A percentile compares a stretch with the other conserved stretches of the same genome.
phyloP scores from a whole-genome alignment of 306 rosid genomes.

The Fragaria nilgerrensis region DNA sequence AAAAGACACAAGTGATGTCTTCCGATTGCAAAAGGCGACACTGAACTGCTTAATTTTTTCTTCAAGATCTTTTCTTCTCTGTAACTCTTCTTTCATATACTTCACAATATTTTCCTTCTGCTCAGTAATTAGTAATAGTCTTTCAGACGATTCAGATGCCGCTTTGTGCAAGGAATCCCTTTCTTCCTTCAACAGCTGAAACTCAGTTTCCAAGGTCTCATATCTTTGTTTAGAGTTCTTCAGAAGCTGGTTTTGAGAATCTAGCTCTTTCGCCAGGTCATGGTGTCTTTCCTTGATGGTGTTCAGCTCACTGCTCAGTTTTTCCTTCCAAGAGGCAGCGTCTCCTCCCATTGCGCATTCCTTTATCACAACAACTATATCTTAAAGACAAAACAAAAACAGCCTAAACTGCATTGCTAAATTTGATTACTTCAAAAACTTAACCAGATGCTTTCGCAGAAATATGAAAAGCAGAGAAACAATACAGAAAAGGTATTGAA shows the following conservation, averaged over 20 bases:
- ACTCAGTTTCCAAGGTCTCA: conserved; percentile 60
- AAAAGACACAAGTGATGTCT: conserved; percentile 54
- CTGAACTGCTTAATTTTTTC: conserved; percentile 65
- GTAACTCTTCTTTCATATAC: conserved; percentile 54
- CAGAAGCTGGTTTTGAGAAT: conserved; percentile 40
- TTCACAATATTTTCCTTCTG: conserved; percentile 66
- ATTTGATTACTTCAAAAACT: conserved; percentile 14
- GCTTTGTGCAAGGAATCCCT: conserved; percentile 55
- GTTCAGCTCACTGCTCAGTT: conserved; percentile 41
- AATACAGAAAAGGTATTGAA: neutral
- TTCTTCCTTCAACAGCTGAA: conserved; percentile 51
- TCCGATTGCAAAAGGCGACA: conserved; percentile 62
- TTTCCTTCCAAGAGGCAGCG: conserved; percentile 47
- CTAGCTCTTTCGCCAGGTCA: conserved; percentile 42
- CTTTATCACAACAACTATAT: conserved; percentile 63
- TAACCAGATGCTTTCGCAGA: neutral
- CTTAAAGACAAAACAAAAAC: conserved; percentile 24
- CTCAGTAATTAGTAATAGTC: conserved; percentile 42
- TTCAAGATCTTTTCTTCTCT: conserved; percentile 72
- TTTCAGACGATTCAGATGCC: conserved; percentile 57
- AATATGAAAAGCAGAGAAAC: neutral
- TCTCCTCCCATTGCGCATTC: conserved; percentile 60
- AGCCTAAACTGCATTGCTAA: conserved; percentile 33
- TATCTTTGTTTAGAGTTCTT: conserved; percentile 56
- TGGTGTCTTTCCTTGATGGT: conserved; percentile 40